Base-by-base conservation (phyloP, 2,329 filamentous ascomycete species). In the Lachnellula arida region DNA sequence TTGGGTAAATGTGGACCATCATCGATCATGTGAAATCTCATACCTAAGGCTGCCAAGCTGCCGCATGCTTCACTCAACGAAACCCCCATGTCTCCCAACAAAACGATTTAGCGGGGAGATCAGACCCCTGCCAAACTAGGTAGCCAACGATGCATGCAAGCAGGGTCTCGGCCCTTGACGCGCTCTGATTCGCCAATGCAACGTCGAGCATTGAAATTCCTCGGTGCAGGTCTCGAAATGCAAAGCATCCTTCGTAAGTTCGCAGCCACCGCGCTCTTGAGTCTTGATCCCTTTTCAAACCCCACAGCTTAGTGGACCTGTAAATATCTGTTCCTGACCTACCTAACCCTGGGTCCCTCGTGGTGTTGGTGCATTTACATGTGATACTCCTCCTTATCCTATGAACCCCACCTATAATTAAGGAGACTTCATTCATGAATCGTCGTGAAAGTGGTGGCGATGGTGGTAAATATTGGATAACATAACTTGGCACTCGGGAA, bases 311-410 rank as follows among this genome's bases (percentile, higher is more conserved):
- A 8, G 25, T 28, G 25, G 6, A 28, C 8, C 25, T 28, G 25
- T 28, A 22, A 22, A 17, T 28, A 54, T 54, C 40, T 56, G 58
- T 60, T 54, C 58, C 58, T 60, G 58, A 35, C 22, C 22, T 22
- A 4, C 22, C 22, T 28, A 6, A 9, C 25, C 25, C 25, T 28
- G 25, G 25, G 25, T 28, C 25, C 25, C 25, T 28, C 25, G 25
- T 28, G 25, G 25, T 28, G 25, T 9, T 28, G 25, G 25, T 49
- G 55, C 52, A 55, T 53, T 60, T 58, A 54, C 57, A 59, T 59
- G 57, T 59, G 57, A 59, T 52, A 37, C 43, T n/a, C 14, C 37
- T 39, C n/a, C 14, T 6, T 39, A 37, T 37, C 3, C 9, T 4
- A 5, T 39, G 14, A 15, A 14, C 37, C 37, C 37, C 25, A 28